A percentile compares a stretch with the other conserved stretches of the same genome.
Conservation (phyloP, 108 stramenopile genomes). For the Cyclotella atomus region DNA sequence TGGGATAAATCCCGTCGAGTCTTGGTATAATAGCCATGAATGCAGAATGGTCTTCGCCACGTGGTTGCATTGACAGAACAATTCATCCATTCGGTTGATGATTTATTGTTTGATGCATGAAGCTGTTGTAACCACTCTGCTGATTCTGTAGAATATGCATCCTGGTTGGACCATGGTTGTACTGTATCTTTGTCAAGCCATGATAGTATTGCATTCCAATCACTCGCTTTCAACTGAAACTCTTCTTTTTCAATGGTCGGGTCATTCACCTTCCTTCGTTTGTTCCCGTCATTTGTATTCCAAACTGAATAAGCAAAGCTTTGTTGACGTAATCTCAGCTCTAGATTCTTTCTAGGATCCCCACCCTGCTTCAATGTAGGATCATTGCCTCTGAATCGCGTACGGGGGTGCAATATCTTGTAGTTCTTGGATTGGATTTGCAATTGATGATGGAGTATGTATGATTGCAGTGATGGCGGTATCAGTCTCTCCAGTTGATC, state of each 20-base stretch:
- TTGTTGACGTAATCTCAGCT: slow-evolving; percentile 28
- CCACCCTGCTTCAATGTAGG: slow-evolving; percentile 76
- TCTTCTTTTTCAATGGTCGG: neutral
- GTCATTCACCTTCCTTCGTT: neutral
- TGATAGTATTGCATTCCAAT: slow-evolving; percentile 9
- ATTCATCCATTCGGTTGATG: neutral
- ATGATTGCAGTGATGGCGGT: slow-evolving; percentile 24
- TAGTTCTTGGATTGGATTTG: slow-evolving; percentile 17
- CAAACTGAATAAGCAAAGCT: neutral
- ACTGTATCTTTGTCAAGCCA: slow-evolving; percentile 33
- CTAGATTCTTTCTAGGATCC: slow-evolving; percentile 71
- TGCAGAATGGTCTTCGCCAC: slow-evolving; percentile 70
- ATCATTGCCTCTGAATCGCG: slow-evolving; percentile 57
- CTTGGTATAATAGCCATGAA: slow-evolving; percentile 80
- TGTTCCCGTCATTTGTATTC: neutral
- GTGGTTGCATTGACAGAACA: slow-evolving; percentile 49
- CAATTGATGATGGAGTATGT: slow-evolving; percentile 9
- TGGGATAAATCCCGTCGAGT: slow-evolving; percentile 74
- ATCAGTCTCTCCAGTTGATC: neutral
- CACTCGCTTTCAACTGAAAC: too few species aligned
- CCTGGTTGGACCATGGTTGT: slow-evolving; percentile 16
- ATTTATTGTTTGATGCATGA: neutral
- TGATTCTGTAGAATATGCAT: neutral
- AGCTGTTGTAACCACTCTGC: slow-evolving; percentile 14
- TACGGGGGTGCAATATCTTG: slow-evolving; percentile 37